phyloP scores from a whole-genome alignment of 495 filamentous ascomycete species.

The Penicillium atrosanguineum region DNA sequence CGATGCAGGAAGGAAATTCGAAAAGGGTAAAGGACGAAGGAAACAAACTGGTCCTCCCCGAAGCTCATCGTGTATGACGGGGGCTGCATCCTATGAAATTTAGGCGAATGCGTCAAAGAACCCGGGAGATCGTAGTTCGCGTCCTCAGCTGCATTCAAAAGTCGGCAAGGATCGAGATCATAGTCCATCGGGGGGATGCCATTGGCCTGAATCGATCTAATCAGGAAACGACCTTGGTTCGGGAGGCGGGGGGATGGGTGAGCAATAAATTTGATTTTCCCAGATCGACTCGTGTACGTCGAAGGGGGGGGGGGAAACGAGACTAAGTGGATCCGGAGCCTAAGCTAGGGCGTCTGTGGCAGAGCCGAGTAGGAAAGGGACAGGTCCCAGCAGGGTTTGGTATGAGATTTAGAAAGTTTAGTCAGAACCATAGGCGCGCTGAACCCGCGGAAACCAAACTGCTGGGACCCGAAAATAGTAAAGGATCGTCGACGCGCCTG shows the following conservation, averaged over 20 bases:
- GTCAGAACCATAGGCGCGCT: constrained; percentile 6
- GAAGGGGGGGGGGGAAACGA: too few species aligned
- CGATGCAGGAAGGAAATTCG: neutral
- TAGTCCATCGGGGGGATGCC: constrained; percentile 3
- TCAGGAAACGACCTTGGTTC: neutral
- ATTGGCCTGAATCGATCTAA: constrained; percentile 5
- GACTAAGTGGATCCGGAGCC: neutral
- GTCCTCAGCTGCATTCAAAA: neutral
- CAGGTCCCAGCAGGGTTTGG: neutral
- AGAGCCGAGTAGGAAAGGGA: neutral
- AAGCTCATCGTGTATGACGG: constrained; percentile 4
- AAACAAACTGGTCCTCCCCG: neutral
- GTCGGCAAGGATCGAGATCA: constrained; percentile 4
- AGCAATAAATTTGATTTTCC: neutral
- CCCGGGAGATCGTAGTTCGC: constrained; percentile 1
- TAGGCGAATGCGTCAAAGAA: neutral
- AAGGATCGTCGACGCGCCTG: constrained; percentile 2
- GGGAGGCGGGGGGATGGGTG: constrained; percentile 1
- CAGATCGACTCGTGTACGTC: constrained; percentile 11
- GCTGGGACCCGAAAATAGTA: constrained; percentile 1
- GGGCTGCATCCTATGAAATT: constrained; percentile 1
- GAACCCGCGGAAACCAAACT: neutral
- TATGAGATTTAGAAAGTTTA: neutral
- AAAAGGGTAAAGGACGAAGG: neutral
- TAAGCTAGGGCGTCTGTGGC: neutral